Base-by-base conservation (phyloP, 306 rosid species). In the Rubus idaeus region DNA sequence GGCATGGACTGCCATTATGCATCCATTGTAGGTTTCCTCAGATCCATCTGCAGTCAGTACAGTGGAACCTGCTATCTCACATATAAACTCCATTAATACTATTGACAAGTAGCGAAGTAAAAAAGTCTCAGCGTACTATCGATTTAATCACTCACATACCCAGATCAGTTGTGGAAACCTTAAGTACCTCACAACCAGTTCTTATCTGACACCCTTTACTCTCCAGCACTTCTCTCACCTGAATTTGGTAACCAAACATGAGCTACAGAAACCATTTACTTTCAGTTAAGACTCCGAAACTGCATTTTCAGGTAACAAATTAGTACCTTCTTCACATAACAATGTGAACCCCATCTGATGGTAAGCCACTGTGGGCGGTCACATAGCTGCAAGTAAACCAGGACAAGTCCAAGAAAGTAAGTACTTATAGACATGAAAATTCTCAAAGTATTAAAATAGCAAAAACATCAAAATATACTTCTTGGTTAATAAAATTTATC, bases 331-430 rank as follows among this genome's bases (percentile, higher is more conserved):
- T 80, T 84, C 60, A 91, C 90, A 66, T 94, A 91, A 46, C 74
- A 83, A 18, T 87, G 90, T 2, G 98, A 91, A 47, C 96, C 89
- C 78, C 89, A 70, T 81, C 75, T 84, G 47, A 91, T 87, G 16
- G 97, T 94, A 26, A 91, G 90, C 98, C 98, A 94, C 45, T 94
- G 96, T 41, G 98, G 97, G 71, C 94, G 89, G 57, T 89, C 93
- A 79, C 87, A 86, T 78, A 94, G 82, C 98, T 91, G 81, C 57
- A 77, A 73, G 58, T 69, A 73, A 76, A 74, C 23, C 64, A 70
- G 45, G 68, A 5, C 37, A 44, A 70, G 60, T 20, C 42, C 42
- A 52, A 46, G 45, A 47, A 50, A 11, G 18, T n/a, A 41, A 44
- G 40, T 44, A 64, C 47, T 6, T 39, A 37, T 16, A 8, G 47